Evolutionary conservation across 805 yeast genomes (phyloP), one percentile per base, ranked within the genome.

Genomic region (Millerozyma acaciae): DNA sequence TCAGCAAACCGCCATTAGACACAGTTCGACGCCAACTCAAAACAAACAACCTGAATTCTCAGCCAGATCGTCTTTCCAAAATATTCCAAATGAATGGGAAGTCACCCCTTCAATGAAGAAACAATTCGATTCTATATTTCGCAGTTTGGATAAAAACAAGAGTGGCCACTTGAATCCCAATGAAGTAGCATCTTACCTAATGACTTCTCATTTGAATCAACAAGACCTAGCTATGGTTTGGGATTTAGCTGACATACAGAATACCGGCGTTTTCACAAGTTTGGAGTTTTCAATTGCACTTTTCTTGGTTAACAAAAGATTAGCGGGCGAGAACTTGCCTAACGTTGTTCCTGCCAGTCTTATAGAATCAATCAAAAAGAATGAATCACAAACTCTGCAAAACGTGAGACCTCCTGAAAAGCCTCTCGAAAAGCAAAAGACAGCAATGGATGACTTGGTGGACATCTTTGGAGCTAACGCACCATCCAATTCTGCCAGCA

Each of bases 181-280:
- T 38, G 86, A 86, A 44, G 87, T 93, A 28, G 98, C 95, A 5
- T 80, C 83, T 6, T 87, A 89, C 54, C 75, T 93, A 47, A 79
- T 86, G 70, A 83, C 93, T 7, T 90, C 97, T 3, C 84, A 85
- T 41, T 73, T 93, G 39, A 73, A 80, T 32, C 96, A 89, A 50
- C 89, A 85, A 32, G 79, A 77, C 14, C 71, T 93, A 42, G 98
- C 97, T 2, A 64, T 77, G 16, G 79, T 90, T 26, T 93, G 99
- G 99, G 98, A 93, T 60, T 69, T 93, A 45, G 78, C 97, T 7
- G 97, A 93, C 55, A 73, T 87, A 41, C 83, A 85, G 45, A 87
- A 87, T 57, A 77, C 84, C 27, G 97, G 96, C 16, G 73, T 73
- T 26, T 87, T 93, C 51, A 72, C 85, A 30, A 77, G 74, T 48